phyloP scores from a whole-genome alignment of 805 yeast species.

The Yamadazyma phyllophila region DNA sequence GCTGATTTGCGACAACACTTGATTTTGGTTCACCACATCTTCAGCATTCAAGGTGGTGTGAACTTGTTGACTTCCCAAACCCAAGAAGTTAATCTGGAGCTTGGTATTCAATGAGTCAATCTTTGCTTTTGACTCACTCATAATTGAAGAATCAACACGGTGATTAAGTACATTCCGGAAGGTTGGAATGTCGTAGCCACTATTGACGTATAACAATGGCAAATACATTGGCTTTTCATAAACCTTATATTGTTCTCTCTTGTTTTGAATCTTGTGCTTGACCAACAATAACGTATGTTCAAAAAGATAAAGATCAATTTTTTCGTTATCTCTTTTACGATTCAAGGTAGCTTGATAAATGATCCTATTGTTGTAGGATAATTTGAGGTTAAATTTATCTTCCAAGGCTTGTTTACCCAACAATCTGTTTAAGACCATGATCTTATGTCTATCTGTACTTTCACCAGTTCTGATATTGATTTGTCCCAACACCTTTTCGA shows the following conservation, averaged over 20 bases:
- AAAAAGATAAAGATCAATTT: conserved; percentile 80
- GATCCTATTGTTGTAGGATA: conserved; percentile 79
- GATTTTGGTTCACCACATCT: conserved; percentile 63
- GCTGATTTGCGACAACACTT: conserved; percentile 75
- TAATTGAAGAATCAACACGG: conserved; percentile 34
- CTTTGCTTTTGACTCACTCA: conserved; percentile 32
- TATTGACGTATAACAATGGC: conserved; percentile 69
- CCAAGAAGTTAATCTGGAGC: conserved; percentile 50
- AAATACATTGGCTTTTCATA: conserved; percentile 85
- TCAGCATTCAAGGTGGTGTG: conserved; percentile 54
- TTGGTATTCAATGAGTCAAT: conserved; percentile 26
- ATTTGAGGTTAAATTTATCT: conserved; percentile 81
- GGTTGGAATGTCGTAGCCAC: conserved; percentile 76
- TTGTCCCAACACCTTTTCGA: conserved; percentile 70
- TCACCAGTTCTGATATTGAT: conserved; percentile 90
- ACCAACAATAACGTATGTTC: conserved; percentile 87
- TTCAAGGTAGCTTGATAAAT: conserved; percentile 71
- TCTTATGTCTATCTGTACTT: conserved; percentile 86
- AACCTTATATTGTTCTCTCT: conserved; percentile 88
- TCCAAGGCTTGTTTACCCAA: conserved; percentile 73
- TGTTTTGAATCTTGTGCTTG: conserved; percentile 80
- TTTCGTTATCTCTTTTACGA: conserved; percentile 72
- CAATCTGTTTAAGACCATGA: conserved; percentile 63
- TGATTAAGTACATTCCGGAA: conserved; percentile 42
- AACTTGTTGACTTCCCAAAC: conserved; percentile 54